Conservation (phyloP, 257 asterid species). For the Rhazya stricta region DNA sequence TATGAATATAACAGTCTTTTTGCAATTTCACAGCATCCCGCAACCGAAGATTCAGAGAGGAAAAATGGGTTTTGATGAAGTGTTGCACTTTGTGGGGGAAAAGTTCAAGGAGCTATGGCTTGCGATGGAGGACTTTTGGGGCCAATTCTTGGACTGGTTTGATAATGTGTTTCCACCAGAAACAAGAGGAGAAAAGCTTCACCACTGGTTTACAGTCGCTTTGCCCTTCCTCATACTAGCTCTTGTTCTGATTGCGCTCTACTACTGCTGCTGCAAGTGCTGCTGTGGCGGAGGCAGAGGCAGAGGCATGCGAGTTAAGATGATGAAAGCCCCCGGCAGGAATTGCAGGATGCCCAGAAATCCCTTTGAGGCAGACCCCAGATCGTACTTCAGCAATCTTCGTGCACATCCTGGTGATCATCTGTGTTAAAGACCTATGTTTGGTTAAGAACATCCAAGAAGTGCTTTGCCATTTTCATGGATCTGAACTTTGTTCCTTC, state of each 20-base stretch:
- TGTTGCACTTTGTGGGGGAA: constrained; percentile 5
- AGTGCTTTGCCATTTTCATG: neutral
- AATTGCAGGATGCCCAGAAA: constrained; percentile 5
- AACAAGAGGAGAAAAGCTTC: constrained; percentile 29
- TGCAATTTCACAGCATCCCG: neutral
- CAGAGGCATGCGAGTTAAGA: too few species aligned
- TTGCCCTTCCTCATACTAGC: neutral
- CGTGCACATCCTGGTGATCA: constrained; percentile 10
- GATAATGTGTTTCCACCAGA: constrained; percentile 20
- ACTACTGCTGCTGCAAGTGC: constrained; percentile 10
- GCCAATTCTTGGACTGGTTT: constrained; percentile 8
- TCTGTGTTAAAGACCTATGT: neutral
- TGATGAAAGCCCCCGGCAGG: constrained; percentile 32
- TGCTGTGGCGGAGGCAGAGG: constrained; percentile 8
- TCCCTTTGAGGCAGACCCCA: constrained; percentile 16
- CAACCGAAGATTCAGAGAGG: neutral
- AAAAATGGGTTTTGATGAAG: constrained; percentile 8
- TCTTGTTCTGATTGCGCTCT: neutral
- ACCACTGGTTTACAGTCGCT: constrained; percentile 7
- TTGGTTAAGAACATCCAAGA: neutral
- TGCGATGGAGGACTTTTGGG: constrained; percentile 11
- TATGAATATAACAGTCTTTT: neutral
- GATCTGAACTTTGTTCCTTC: neutral
- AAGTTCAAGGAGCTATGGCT: constrained; percentile 22
- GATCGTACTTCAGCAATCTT: constrained; percentile 14